Base-by-base conservation (phyloP, 257 asterid species). In the Solanum lignicaule region DNA sequence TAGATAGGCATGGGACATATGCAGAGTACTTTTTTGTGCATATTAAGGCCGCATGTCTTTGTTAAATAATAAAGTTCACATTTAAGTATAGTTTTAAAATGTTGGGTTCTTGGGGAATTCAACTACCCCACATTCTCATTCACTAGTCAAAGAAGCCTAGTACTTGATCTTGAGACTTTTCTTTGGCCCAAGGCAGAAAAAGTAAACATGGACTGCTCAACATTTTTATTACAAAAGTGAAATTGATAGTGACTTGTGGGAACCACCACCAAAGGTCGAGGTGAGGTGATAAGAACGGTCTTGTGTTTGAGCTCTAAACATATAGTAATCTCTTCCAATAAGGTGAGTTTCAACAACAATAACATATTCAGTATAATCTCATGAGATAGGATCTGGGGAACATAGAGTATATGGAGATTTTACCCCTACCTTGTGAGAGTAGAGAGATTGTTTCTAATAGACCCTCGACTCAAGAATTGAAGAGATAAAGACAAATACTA, bases 81-180 rank as follows among this genome's bases (percentile, higher is more conserved):
- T 82, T 82, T 48, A 48, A 4, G 87, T 32, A 68, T 89, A 87
- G 52, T 58, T 89, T 89, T 88, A 81, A 84, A 73, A 62, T 90
- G 69, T 88, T 84, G 78, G 86, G 79, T 48, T 83, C 41, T 79
- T 43, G 29, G 12, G 69, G 43, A 48, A 48, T 82, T 89, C 88
- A 83, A 58, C 89, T 10, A 41, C 92, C 89, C 87, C 87, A 79
- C 90, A 72, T 82, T 38, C 15, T 83, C 16, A 25, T 66, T 25
- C 33, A 48, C 21, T 72, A 85, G 89, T 91, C 90, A 89, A 88
- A 89, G 76, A 72, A 65, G 78, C 75, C 36, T 83, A 68, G 76
- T 52, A 62, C 83, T 75, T 86, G 21, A 82, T 29, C 29, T 29
- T 82, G 3, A 38, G 31, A 29, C 86, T 31, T 82, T 82, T 82